phyloP scores from a whole-genome alignment of 257 asterid genomes.

The Fraxinus americana region DNA sequence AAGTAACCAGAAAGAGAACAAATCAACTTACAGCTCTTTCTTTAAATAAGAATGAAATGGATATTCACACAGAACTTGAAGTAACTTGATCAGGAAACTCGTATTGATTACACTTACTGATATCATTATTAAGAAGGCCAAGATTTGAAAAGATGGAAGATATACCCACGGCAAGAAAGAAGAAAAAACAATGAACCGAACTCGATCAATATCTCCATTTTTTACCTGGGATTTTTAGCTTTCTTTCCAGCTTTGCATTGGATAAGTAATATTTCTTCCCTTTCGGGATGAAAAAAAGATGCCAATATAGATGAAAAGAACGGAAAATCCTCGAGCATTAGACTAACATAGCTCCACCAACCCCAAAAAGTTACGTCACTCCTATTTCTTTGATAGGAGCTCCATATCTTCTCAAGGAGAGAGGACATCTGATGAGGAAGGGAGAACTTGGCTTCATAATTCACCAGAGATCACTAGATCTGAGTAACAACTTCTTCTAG shows the following conservation, averaged over 20 bases:
- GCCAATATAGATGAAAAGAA: slow-evolving; percentile 6
- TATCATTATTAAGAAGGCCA: slow-evolving; percentile 23
- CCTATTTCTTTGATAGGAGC: not conserved
- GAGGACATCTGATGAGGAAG: not conserved
- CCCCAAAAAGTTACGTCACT: slow-evolving; percentile 2
- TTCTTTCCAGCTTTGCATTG: slow-evolving; percentile 18
- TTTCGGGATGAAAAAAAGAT: slow-evolving; percentile 20
- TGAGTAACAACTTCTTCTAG: slow-evolving; percentile 72
- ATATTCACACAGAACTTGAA: not conserved
- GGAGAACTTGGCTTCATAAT: not conserved
- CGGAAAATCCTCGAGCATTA: slow-evolving; percentile 11
- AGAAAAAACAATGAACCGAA: slow-evolving; percentile 17
- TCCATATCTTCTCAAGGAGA: not conserved
- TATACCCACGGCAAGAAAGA: slow-evolving; percentile 15
- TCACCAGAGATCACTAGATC: slow-evolving; percentile 26
- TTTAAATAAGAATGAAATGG: not conserved
- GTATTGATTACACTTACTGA: slow-evolving; percentile 29
- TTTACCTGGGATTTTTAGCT: slow-evolving; percentile 12
- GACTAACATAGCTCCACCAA: slow-evolving; percentile 22
- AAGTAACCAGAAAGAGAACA: not conserved
- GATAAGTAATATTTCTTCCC: slow-evolving; percentile 19
- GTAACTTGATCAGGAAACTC: slow-evolving; percentile 18
- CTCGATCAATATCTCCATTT: slow-evolving; percentile 31
- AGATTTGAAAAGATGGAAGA: slow-evolving; percentile 23
- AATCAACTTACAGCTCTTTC: not conserved